Base-by-base conservation (phyloP, 352 stramenopile genomes). In the Pythium apleroticum region DNA sequence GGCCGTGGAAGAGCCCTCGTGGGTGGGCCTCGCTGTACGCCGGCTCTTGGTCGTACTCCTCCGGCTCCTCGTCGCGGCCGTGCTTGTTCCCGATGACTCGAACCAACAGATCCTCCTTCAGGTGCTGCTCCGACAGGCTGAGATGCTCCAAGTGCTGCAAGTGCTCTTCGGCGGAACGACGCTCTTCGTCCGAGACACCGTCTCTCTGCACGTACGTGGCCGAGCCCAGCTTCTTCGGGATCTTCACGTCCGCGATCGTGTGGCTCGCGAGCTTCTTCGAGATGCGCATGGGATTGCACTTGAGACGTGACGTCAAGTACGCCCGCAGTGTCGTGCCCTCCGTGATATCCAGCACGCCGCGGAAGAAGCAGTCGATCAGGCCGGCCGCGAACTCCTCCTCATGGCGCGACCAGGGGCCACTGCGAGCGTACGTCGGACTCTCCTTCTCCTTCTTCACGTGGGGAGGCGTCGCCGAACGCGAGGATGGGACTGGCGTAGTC, bases 211-310 rank as follows among this genome's bases (percentile, higher is more conserved):
- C 75, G 46, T 84, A 92, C 4, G 80, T 89, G 11, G 80, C 85
- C 27, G 74, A 86, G 10, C 84, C 81, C 22, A 90, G 65, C 46
- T 89, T 89, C 63, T 92, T 92, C 5, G 84, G 81, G 55, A 92
- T 90, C 48, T 73, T 78, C 52, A 87, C 78, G 37, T 84, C 76
- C 0, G 79, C 81, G 58, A 92, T 89, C 45, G 65, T 76, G 39
- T 86, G 78, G 59, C 76, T 89, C 3, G 83, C 81, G 14, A 92
- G 81, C 63, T 91, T 91, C 67, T 91, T 91, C 12, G 81, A 90
- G 30, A 90, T 80, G 19, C 83, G 76, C 81, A 89, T 91, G 17
- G 83, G 83, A 49, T 89, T 91, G 65, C 83, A 91, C 49, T 77
- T 77, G 56, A 91, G 71, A 5, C 81, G 75, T 6, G 76, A 72